A percentile compares a stretch with the other conserved stretches of the same genome.
phyloP scores from a whole-genome alignment of 2,329 filamentous ascomycete genomes.

The Hymenoscyphus occultus region DNA sequence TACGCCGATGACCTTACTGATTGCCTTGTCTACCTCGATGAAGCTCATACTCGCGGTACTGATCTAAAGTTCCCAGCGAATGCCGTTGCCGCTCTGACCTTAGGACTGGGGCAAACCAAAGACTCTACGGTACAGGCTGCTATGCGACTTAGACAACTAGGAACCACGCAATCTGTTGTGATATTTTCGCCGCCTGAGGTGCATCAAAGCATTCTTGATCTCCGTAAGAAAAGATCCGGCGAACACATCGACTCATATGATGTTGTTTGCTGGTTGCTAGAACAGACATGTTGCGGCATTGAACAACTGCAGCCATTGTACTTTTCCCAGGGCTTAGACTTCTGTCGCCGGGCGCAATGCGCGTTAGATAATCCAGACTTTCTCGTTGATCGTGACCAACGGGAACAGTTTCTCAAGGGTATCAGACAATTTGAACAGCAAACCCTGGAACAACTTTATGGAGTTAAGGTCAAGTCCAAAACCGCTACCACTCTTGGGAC shows the following conservation, averaged over 20 bases:
- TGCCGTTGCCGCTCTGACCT: constrained; percentile 26
- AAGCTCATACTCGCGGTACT: constrained; percentile 31
- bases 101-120: constrained; percentile 28
- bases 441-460: constrained; percentile 57
- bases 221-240: constrained; percentile 34
- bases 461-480: constrained; percentile 33
- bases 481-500: constrained; percentile 5
- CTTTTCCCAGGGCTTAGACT: constrained; percentile 58
- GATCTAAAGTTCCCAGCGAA: constrained; percentile 26
- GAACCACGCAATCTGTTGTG: constrained; percentile 35
- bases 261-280: constrained; percentile 59
- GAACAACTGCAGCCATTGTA: constrained; percentile 59
- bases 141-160: constrained; percentile 62
- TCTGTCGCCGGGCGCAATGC: constrained; percentile 54
- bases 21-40: constrained; percentile 31
- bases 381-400: constrained; percentile 37
- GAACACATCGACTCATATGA: constrained; percentile 38
- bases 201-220: constrained; percentile 52
- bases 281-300: constrained; percentile 59
- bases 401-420: too few relatives aligned
- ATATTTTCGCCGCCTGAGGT: constrained; percentile 35
- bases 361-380: constrained; percentile 43
- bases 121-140: constrained; percentile 59
- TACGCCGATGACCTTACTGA: constrained; percentile 26
- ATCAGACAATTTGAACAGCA: constrained; percentile 42